Conservation (phyloP, 495 filamentous ascomycete genomes). For the Hypoxylon perforatum region DNA sequence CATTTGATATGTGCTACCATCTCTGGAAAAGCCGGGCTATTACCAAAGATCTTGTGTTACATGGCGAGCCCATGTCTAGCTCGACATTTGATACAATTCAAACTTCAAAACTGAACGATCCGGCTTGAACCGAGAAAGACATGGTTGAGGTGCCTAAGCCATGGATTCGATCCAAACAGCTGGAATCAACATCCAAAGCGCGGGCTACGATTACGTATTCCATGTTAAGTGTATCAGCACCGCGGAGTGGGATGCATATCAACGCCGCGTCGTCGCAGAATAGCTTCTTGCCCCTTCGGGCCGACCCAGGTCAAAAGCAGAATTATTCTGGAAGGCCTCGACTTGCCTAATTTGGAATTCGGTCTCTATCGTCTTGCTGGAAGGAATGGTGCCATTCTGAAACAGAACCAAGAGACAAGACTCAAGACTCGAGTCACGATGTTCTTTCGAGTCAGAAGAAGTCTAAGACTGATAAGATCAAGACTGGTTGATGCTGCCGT, state of each 20-base stretch:
- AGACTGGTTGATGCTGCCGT: too few relatives aligned
- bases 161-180: slow-evolving; percentile 16
- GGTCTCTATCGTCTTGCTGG: slow-evolving; percentile 5
- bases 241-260: background rate
- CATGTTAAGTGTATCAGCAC: too few relatives aligned
- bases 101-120: background rate
- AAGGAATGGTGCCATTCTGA: background rate
- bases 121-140: slow-evolving; percentile 34
- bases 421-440: slow-evolving; percentile 4
- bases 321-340: slow-evolving; percentile 26
- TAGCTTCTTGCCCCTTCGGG: slow-evolving; percentile 1
- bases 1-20: background rate
- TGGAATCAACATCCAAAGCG: slow-evolving; percentile 17
- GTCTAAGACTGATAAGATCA: too few relatives aligned
- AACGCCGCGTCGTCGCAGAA: slow-evolving; percentile 20
- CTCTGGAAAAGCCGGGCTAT: background rate
- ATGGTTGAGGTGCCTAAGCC: slow-evolving; percentile 3
- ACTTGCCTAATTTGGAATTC: slow-evolving; percentile 24
- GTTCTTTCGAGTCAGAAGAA: slow-evolving; percentile 7
- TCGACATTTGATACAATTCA: slow-evolving; percentile 1
- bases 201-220: slow-evolving; percentile 23
- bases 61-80: too few relatives aligned
- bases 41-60: too few relatives aligned
- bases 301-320: slow-evolving; percentile 25
- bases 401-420: slow-evolving; percentile 16